A percentile compares a stretch with the other conserved stretches of the same genome.
Conservation (phyloP, 352 stramenopile genomes). For the Pythium periplocum region DNA sequence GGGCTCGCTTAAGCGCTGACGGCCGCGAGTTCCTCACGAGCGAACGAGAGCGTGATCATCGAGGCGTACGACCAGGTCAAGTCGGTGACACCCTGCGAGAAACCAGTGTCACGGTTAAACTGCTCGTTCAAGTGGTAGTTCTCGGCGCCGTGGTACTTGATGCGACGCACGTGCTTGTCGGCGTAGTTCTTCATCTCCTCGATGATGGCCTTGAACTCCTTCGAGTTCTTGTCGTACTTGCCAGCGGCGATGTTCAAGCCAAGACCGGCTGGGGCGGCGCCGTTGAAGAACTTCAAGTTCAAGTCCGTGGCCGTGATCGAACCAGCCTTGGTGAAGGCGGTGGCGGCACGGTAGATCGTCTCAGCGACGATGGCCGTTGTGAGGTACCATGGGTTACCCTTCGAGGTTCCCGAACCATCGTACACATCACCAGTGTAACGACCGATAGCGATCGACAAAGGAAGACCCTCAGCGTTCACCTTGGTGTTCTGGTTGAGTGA, state of each 20-base stretch:
- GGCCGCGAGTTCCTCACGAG: conserved; percentile 14
- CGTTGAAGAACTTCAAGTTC: conserved; percentile 10
- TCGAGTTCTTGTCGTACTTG: neutral
- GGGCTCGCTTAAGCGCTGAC: neutral
- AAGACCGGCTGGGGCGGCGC: conserved; percentile 4
- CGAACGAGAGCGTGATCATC: conserved; percentile 4
- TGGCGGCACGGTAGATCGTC: conserved; percentile 1
- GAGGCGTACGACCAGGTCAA: conserved; percentile 16
- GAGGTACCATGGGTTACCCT: conserved; percentile 10
- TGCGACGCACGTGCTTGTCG: conserved; percentile 9
- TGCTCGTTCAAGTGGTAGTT: conserved; percentile 15
- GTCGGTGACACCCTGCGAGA: conserved; percentile 12
- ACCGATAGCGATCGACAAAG: conserved; percentile 19
- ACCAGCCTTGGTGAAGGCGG: conserved; percentile 1
- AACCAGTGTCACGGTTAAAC: conserved; percentile 14
- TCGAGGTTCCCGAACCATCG: conserved; percentile 3
- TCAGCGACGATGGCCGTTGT: conserved; percentile 3
- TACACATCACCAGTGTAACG: conserved; percentile 23
- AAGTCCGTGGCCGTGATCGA: conserved; percentile 2
- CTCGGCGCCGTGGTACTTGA: conserved; percentile 11
- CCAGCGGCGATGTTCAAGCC: conserved; percentile 4
- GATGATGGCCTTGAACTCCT: conserved; percentile 3
- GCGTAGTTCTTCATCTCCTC: conserved; percentile 4
- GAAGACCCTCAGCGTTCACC: conserved; percentile 7
- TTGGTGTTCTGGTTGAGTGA: conserved; percentile 15